Evolutionary conservation across 352 stramenopile species (phyloP).

Genomic region (Pythium rishiriense): DNA sequence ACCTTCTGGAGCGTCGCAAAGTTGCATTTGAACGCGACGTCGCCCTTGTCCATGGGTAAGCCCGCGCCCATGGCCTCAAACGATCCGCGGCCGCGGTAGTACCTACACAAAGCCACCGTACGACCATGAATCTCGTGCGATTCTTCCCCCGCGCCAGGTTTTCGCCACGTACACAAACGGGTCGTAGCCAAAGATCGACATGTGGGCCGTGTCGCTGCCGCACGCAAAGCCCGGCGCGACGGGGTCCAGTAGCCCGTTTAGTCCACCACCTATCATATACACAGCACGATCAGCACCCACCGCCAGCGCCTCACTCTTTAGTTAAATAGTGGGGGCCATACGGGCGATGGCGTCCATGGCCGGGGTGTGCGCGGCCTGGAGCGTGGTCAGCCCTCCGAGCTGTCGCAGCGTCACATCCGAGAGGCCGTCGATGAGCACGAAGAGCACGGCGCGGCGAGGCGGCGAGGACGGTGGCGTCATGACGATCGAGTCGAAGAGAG

Average conservation of each 20-base stretch:
- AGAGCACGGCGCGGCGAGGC: constrained; percentile 52
- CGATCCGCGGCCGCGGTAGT: constrained; percentile 84
- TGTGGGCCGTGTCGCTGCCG: constrained; percentile 87
- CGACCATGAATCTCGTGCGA: background rate
- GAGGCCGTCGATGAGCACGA: constrained; percentile 88
- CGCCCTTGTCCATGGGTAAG: constrained; percentile 78
- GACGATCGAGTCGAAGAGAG: background rate
- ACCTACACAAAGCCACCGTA: constrained; percentile 27
- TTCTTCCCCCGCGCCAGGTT: background rate
- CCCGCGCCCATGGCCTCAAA: constrained; percentile 89
- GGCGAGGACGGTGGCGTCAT: background rate
- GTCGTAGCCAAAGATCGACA: constrained; percentile 90
- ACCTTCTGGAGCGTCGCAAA: constrained; percentile 76
- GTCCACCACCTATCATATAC: constrained; percentile 46
- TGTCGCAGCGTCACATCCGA: constrained; percentile 72
- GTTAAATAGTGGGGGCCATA: constrained; percentile 33
- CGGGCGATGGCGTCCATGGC: constrained; percentile 86
- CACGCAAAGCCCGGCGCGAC: constrained; percentile 84
- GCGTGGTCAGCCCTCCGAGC: constrained; percentile 52
- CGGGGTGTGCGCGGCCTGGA: constrained; percentile 67
- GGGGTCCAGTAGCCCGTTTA: constrained; percentile 84
- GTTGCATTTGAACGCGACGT: constrained; percentile 91
- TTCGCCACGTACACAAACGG: constrained; percentile 50
- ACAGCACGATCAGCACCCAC: background rate
- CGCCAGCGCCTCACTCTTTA: background rate